These are phyloP conservation scores for Tripidium arundinaceum DNA, from an alignment of 202 grass and related monocot genomes.

Conservation along the genomic window DNA sequence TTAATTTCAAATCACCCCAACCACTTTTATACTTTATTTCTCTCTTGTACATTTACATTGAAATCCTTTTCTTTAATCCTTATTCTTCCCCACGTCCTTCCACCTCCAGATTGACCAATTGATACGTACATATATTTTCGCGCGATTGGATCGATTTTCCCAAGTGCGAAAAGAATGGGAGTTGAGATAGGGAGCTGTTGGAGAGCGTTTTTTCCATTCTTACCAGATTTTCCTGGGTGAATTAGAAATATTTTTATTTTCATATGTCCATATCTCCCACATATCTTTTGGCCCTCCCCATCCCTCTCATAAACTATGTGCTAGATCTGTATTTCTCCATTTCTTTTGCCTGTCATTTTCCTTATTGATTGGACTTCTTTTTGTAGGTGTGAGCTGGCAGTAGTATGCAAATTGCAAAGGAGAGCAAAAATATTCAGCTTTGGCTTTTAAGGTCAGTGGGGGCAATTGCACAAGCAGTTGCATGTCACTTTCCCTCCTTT, in stretches of 20 bases:
- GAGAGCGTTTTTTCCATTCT: too few relatives aligned
- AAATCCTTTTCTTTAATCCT: too few relatives aligned
- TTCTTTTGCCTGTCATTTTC: not conserved
- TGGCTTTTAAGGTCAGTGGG: conserved; percentile 33
- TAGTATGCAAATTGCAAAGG: conserved; percentile 15
- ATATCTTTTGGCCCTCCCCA: not conserved
- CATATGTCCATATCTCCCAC: not conserved
- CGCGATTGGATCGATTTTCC: too few relatives aligned
- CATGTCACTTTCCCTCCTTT: conserved; percentile 38
- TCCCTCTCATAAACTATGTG: not conserved
- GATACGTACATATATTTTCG: too few relatives aligned
- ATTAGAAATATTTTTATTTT: not conserved
- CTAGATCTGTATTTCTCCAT: not conserved
- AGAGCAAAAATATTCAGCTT: conserved; percentile 20
- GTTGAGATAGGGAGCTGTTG: too few relatives aligned
- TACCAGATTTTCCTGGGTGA: too few relatives aligned
- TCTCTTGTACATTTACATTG: too few relatives aligned
- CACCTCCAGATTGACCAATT: too few relatives aligned
- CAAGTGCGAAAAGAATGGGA: too few relatives aligned
- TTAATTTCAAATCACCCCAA: too few relatives aligned
- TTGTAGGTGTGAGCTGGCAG: conserved; percentile 33
- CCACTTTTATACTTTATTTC: too few relatives aligned
- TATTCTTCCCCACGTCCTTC: too few relatives aligned
- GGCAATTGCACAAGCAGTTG: conserved; percentile 40
- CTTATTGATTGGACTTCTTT: conserved; percentile 22